Conservation (phyloP, 2,329 filamentous ascomycete species). For the Scolecobasidium constrictum region DNA sequence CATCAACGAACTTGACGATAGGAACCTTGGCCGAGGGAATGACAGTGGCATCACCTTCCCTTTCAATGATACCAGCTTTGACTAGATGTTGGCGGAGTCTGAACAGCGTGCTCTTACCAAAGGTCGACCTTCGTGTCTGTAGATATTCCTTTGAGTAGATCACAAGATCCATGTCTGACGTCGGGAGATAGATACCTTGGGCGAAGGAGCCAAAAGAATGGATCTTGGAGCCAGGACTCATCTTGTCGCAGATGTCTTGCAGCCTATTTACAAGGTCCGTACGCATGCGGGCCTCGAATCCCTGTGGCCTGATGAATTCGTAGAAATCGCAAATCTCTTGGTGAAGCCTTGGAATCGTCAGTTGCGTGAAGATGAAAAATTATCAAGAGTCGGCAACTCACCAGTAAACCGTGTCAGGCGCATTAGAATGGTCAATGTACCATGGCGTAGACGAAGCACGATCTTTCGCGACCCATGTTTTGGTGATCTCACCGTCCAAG, state of each 20-base stretch:
- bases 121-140: constrained; percentile 9
- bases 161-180: constrained; percentile 90
- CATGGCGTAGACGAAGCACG: constrained; percentile 3
- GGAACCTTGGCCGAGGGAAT: constrained; percentile 75
- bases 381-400: constrained; percentile 2
- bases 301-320: constrained; percentile 64
- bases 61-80: not conserved
- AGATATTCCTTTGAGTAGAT: constrained; percentile 45
- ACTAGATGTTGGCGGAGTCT: not conserved
- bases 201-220: constrained; percentile 88
- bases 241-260: constrained; percentile 44
- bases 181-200: constrained; percentile 62
- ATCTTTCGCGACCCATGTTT: not conserved
- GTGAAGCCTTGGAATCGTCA: constrained; percentile 71
- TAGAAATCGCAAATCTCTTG: constrained; percentile 88
- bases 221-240: constrained; percentile 52
- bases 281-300: constrained; percentile 69
- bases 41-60: constrained; percentile 46
- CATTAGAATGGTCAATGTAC: constrained; percentile 1
- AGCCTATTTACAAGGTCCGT: constrained; percentile 61
- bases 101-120: constrained; percentile 45
- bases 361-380: no score
- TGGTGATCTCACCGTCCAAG: constrained; percentile 6
- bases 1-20: constrained; percentile 82
- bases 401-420: not conserved